A percentile compares a stretch with the other conserved stretches of the same genome.
These are phyloP conservation scores for Aspergillus hancockii DNA, from an alignment of 495 filamentous ascomycete genomes.

Conservation along the genomic window DNA sequence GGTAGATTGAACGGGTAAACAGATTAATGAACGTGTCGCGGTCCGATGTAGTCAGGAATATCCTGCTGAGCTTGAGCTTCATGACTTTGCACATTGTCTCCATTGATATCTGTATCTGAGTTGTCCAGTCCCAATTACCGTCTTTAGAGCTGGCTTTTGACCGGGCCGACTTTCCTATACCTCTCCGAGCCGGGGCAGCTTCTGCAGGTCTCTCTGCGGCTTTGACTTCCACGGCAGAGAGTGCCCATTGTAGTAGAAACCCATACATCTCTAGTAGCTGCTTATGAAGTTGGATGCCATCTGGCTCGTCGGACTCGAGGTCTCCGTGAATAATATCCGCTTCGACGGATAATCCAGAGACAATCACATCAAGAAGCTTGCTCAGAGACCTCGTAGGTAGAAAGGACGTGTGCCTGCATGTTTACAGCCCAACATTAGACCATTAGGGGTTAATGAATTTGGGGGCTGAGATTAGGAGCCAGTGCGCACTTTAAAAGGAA, in stretches of 20 bases:
- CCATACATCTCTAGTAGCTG: conserved; percentile 90
- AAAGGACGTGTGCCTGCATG: conserved; percentile 76
- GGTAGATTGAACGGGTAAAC: conserved; percentile 90
- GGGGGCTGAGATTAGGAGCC: conserved; percentile 53
- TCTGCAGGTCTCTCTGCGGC: conserved; percentile 83
- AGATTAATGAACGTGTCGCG: conserved; percentile 91
- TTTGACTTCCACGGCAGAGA: conserved; percentile 89
- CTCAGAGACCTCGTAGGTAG: conserved; percentile 79
- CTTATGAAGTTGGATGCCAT: conserved; percentile 81
- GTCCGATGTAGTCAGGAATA: conserved; percentile 96
- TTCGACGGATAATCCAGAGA: conserved; percentile 91
- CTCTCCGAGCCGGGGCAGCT: conserved; percentile 65
- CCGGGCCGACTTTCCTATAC: conserved; percentile 75
- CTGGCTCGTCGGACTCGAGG: conserved; percentile 88
- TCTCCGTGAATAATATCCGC: conserved; percentile 84
- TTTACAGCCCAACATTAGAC: conserved; percentile 64
- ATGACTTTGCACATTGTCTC: conserved; percentile 95
- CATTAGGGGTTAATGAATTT: conserved; percentile 41
- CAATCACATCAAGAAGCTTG: conserved; percentile 90
- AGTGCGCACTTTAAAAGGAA: conserved; percentile 94
- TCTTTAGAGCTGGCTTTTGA: conserved; percentile 68
- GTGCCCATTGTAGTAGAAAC: conserved; percentile 92
- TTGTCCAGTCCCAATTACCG: conserved; percentile 81
- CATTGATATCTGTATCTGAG: conserved; percentile 83
- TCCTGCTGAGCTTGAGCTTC: conserved; percentile 85